These are phyloP conservation scores for Abrus precatorius DNA, from an alignment of 306 rosid genomes.

Conservation along the genomic window DNA sequence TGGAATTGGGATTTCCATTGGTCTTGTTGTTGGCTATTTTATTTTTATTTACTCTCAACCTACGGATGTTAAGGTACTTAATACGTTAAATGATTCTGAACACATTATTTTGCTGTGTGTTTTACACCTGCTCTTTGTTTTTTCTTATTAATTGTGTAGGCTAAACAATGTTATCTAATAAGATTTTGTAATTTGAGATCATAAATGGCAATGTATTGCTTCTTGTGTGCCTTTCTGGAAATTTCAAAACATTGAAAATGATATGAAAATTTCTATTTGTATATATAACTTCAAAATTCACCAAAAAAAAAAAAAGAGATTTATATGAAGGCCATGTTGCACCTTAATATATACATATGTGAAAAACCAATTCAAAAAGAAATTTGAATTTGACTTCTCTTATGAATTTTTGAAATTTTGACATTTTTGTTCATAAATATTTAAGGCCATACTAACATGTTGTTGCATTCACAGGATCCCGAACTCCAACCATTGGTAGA, in stretches of 20 bases:
- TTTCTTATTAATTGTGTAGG: background rate
- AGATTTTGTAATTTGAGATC: background rate
- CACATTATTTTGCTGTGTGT: background rate
- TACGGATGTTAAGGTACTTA: conserved; percentile 65
- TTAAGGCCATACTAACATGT: background rate
- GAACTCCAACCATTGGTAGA: conserved; percentile 71
- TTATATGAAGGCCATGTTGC: background rate
- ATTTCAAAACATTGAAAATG: no score
- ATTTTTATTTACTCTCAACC: conserved; percentile 80
- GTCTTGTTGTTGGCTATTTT: conserved; percentile 81
- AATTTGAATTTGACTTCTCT: background rate
- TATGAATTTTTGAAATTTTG: background rate
- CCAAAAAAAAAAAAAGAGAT: background rate
- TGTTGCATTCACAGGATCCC: conserved; percentile 64
- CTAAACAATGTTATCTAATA: background rate
- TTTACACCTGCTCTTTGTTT: background rate
- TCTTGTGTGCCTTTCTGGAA: background rate
- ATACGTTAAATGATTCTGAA: background rate
- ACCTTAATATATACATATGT: background rate
- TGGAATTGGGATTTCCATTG: conserved; percentile 81
- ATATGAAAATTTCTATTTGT: background rate
- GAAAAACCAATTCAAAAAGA: background rate
- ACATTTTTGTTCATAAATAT: background rate
- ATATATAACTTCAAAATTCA: background rate
- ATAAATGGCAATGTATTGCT: background rate